Conservation (phyloP, 768 basidiomycete genomes). For the Kwoniella europaea region DNA sequence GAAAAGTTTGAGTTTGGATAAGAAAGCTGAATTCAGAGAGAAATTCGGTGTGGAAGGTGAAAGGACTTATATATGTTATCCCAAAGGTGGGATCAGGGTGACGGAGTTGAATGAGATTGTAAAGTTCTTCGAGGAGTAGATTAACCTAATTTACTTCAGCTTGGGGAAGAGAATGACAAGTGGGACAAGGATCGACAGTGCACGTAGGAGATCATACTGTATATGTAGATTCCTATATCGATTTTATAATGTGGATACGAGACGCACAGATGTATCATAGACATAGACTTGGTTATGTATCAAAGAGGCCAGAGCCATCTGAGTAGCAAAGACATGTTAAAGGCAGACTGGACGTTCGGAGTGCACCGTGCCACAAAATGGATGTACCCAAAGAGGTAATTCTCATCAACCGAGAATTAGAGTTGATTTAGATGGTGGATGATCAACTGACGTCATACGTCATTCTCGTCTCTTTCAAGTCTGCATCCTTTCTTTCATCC, state of each 20-base stretch:
- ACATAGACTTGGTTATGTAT: neutral
- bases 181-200: too few relatives aligned
- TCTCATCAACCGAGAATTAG: neutral
- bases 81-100: slow-evolving; percentile 32
- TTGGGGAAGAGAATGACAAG: too few relatives aligned
- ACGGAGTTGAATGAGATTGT: slow-evolving; percentile 32
- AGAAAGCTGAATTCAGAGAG: slow-evolving; percentile 60
- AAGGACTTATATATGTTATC: slow-evolving; percentile 41
- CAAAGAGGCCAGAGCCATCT: neutral
- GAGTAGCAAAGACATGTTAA: too few relatives aligned
- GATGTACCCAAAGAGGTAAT: neutral
- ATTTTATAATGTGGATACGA: neutral
- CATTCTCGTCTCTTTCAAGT: slow-evolving; percentile 3
- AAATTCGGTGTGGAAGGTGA: slow-evolving; percentile 54
- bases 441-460: slow-evolving; percentile 30
- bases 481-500: neutral
- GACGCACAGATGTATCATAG: neutral
- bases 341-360: too few relatives aligned
- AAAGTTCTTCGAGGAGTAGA: slow-evolving; percentile 28
- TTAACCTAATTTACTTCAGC: neutral
- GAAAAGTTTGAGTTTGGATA: slow-evolving; percentile 56
- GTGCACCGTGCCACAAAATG: neutral
- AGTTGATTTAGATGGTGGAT: neutral
- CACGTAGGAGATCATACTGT: too few relatives aligned
- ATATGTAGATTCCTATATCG: neutral